Percentiles rank a stretch among this genome's conserved stretches.
Conservation (phyloP, 192 early-diverging fungal species). For the Backusella parvicylindrica region DNA sequence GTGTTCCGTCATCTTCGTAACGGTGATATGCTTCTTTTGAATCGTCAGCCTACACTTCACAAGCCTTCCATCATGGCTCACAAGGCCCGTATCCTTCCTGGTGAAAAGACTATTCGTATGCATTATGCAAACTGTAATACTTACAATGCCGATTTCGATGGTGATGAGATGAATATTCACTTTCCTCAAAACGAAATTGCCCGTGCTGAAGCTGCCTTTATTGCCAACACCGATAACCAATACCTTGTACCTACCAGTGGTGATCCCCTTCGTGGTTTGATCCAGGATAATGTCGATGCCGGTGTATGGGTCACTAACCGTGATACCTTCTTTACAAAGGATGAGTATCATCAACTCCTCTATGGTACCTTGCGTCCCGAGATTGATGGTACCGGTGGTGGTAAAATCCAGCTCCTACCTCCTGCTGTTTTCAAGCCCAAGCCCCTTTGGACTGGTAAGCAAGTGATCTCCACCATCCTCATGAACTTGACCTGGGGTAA, state of each 20-base stretch:
- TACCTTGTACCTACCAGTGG: constrained; percentile 97
- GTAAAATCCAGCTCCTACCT: constrained; percentile 77
- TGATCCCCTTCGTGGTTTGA: constrained; percentile 94
- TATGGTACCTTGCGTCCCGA: constrained; percentile 88
- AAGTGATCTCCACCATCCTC: constrained; percentile 91
- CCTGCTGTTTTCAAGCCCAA: constrained; percentile 87
- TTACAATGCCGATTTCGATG: constrained; percentile 99
- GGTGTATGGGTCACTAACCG: constrained; percentile 91
- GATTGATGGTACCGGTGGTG: constrained; percentile 60
- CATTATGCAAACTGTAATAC: constrained; percentile 94
- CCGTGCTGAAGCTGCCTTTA: constrained; percentile 92
- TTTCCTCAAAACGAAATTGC: constrained; percentile 98
- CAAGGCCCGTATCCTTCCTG: constrained; percentile 90
- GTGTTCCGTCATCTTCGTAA: constrained; percentile 94
- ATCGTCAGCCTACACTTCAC: constrained; percentile 99
- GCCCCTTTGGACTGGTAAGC: constrained; percentile 97
- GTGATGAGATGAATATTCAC: constrained; percentile 99
- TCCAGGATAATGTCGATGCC: constrained; percentile 98
- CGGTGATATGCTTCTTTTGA: constrained; percentile 95
- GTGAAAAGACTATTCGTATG: constrained; percentile 99
- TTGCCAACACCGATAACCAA: constrained; percentile 92
- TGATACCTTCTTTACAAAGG: constrained; percentile 83
- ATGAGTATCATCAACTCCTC: constrained; percentile 92
- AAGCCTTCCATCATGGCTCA: constrained; percentile 99
- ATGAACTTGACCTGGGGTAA: constrained; percentile 89